These are phyloP conservation scores for Leishmania tropica DNA, from an alignment of 208 protist genomes.

Conservation along the genomic window DNA sequence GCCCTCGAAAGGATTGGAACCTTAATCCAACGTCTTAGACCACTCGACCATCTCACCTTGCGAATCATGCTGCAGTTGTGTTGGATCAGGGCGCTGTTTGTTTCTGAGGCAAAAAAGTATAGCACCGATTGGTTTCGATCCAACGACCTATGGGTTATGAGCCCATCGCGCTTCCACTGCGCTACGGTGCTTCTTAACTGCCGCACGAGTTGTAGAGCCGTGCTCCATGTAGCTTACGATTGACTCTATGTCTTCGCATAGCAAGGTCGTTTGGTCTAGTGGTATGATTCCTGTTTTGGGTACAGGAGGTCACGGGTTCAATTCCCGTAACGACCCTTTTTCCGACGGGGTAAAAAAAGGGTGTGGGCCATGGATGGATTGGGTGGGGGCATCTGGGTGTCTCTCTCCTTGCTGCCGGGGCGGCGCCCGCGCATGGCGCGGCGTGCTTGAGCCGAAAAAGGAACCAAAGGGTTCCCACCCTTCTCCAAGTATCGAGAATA, in stretches of 20 bases:
- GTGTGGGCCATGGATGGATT: too few relatives aligned
- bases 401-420: too few relatives aligned
- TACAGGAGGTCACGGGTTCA: conserved; percentile 94
- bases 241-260: neutral
- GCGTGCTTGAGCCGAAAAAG: neutral
- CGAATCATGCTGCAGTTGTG: accelerated
- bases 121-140: conserved; percentile 95
- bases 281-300: conserved; percentile 94
- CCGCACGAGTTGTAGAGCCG: accelerated
- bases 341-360: too few relatives aligned
- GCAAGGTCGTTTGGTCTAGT: conserved; percentile 91
- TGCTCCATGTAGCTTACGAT: neutral
- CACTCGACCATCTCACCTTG: conserved; percentile 60
- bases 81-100: accelerated
- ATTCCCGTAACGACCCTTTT: conserved; percentile 88
- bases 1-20: conserved; percentile 61
- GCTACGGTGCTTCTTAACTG: conserved; percentile 77
- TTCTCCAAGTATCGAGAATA: neutral
- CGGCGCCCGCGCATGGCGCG: neutral
- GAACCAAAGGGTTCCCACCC: too few relatives aligned
- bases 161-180: conserved; percentile 95
- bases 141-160: conserved; percentile 95
- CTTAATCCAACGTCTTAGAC: conserved; percentile 63
- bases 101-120: conserved; percentile 54
- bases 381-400: too few relatives aligned